A percentile compares a stretch with the other conserved stretches of the same genome.
These are phyloP conservation scores for Diutina ranongensis DNA, from an alignment of 1,139 yeast species.

Conservation along the genomic window DNA sequence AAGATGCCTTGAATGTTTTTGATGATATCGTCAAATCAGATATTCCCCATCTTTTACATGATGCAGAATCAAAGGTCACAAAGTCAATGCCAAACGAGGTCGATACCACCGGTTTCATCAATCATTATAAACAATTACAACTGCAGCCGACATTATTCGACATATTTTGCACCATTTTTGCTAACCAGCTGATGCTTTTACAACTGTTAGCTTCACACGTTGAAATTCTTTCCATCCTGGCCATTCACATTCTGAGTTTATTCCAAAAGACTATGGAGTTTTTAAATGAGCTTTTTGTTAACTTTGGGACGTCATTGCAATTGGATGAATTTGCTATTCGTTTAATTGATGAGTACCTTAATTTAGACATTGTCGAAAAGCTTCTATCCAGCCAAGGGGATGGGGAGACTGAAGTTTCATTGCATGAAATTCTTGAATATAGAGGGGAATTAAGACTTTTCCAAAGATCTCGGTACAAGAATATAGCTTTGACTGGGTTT, in stretches of 20 bases:
- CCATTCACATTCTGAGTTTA: conserved; percentile 19
- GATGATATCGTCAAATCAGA: conserved; percentile 19
- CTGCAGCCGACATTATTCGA: neutral
- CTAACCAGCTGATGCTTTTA: conserved; percentile 17
- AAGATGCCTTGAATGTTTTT: conserved; percentile 43
- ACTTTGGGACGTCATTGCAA: neutral
- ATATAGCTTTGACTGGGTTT: neutral
- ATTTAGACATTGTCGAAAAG: neutral
- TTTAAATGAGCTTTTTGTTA: conserved; percentile 13
- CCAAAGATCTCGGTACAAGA: neutral
- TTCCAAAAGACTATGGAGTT: conserved; percentile 24
- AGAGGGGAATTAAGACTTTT: conserved; percentile 1
- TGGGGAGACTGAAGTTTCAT: neutral
- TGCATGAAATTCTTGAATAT: neutral
- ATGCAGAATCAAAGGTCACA: neutral
- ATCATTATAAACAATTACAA: neutral
- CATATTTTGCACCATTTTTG: conserved; percentile 13
- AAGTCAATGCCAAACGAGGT: neutral
- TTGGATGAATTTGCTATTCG: conserved; percentile 3
- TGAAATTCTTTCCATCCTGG: conserved; percentile 20
- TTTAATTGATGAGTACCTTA: neutral
- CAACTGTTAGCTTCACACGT: conserved; percentile 21
- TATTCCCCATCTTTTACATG: neutral
- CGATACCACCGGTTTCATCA: neutral
- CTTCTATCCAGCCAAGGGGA: neutral